Percentiles rank a stretch among this genome's conserved stretches.
These are phyloP conservation scores for Neurospora tetraspora DNA, from an alignment of 495 filamentous ascomycete species.

Conservation along the genomic window DNA sequence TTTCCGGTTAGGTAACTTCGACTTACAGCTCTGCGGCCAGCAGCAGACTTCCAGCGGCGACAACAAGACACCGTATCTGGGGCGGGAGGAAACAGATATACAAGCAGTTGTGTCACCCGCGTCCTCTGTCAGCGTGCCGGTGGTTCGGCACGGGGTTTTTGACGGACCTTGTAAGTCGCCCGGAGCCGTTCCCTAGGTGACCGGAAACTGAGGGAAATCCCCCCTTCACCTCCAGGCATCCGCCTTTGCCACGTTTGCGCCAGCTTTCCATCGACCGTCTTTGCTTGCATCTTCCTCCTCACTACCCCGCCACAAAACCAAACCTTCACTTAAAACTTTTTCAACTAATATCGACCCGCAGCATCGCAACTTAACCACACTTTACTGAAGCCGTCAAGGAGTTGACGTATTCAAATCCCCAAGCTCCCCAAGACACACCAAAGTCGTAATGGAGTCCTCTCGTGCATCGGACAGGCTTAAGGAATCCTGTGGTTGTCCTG, in stretches of 20 bases:
- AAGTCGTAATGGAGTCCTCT: background rate
- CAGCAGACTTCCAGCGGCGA: background rate
- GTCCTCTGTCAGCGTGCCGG: background rate
- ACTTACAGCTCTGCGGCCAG: background rate
- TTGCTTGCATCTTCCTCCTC: background rate
- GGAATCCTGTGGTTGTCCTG: background rate
- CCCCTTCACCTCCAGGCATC: background rate
- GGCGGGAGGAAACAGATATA: background rate
- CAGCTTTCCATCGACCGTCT: background rate
- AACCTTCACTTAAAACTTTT: background rate
- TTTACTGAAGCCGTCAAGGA: background rate
- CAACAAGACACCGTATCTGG: background rate
- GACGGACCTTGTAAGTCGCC: background rate
- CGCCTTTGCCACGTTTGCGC: background rate
- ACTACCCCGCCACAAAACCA: background rate
- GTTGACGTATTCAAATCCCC: background rate
- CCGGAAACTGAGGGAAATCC: background rate
- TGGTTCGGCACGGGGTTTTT: background rate
- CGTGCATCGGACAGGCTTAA: background rate
- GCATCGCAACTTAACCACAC: background rate
- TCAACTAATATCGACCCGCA: background rate
- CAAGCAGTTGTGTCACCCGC: background rate
- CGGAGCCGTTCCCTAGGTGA: background rate
- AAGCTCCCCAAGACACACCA: background rate
- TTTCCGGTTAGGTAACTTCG: background rate